Evolutionary conservation across 192 early-diverging fungal genomes (phyloP).

Genomic region (Backusella circina): DNA sequence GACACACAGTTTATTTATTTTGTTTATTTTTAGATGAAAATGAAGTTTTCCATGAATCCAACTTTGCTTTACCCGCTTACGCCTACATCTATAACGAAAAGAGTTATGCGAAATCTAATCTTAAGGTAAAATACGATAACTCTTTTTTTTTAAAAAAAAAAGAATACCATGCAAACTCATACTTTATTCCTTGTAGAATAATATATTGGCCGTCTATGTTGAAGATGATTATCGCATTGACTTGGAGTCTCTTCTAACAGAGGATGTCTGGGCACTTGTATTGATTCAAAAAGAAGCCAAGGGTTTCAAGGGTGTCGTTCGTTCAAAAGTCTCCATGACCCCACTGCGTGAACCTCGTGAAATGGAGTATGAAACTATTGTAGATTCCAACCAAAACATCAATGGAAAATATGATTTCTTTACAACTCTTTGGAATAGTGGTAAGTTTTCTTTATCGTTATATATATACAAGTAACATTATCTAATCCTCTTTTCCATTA

Average conservation of each 20-base stretch:
- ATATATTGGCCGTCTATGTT: conserved; percentile 9
- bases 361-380: conserved; percentile 6
- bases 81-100: not conserved
- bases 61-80: not conserved
- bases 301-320: not conserved
- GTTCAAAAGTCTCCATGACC: not conserved
- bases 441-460: not conserved
- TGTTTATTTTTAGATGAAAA: not conserved
- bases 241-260: not conserved
- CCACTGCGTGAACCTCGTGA: conserved; percentile 5
- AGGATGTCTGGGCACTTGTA: conserved; percentile 2
- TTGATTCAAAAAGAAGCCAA: not conserved
- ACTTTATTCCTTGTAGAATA: not conserved
- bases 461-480: not conserved
- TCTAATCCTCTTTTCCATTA: not conserved
- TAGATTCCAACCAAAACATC: not conserved
- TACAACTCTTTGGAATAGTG: conserved; percentile 7
- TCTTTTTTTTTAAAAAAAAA: too few species aligned
- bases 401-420: conserved; percentile 1
- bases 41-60: not conserved
- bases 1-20: not conserved
- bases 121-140: not conserved
- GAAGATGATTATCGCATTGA: conserved; percentile 5
- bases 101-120: not conserved
- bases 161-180: too few species aligned